Evolutionary conservation across 192 early-diverging fungal species (phyloP).

Genomic region (Podila minutissima): DNA sequence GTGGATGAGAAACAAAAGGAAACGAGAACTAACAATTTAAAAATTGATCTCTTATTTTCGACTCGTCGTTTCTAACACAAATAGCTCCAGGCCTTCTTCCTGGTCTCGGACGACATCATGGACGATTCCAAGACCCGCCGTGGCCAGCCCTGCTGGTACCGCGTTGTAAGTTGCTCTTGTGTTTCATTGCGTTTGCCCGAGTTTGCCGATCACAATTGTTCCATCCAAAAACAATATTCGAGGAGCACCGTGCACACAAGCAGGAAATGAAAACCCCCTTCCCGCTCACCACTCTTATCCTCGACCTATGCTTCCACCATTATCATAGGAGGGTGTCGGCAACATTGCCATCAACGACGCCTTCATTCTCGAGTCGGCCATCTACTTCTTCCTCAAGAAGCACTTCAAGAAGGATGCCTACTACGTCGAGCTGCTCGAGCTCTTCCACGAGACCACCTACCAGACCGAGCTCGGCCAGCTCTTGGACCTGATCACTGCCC

Average conservation of each 20-base stretch:
- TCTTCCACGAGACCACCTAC: conserved; percentile 96
- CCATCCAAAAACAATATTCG: background rate
- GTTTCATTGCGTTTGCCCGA: background rate
- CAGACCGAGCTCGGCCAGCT: conserved; percentile 98
- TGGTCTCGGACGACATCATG: conserved; percentile 99
- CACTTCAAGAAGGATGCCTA: conserved; percentile 87
- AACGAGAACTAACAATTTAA: background rate
- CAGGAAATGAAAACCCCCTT: background rate
- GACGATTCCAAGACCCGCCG: conserved; percentile 95
- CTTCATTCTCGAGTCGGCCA: conserved; percentile 91
- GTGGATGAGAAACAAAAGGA: too few relatives aligned
- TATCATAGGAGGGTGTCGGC: conserved; percentile 73
- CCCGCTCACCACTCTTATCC: background rate
- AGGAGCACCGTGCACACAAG: background rate
- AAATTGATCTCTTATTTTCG: background rate
- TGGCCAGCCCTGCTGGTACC: conserved; percentile 98
- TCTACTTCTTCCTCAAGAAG: conserved; percentile 95
- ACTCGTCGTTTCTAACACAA: background rate
- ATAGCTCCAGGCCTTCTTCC: conserved; percentile 98
- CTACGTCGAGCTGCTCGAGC: conserved; percentile 93
- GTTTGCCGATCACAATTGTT: background rate
- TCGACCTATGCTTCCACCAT: background rate
- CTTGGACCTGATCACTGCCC: conserved; percentile 98
- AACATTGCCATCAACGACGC: conserved; percentile 96
- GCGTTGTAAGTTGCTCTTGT: conserved; percentile 49